Percentiles rank a stretch among this genome's conserved stretches.
These are phyloP conservation scores for Malus asiatica DNA, from an alignment of 306 rosid genomes.

Conservation along the genomic window DNA sequence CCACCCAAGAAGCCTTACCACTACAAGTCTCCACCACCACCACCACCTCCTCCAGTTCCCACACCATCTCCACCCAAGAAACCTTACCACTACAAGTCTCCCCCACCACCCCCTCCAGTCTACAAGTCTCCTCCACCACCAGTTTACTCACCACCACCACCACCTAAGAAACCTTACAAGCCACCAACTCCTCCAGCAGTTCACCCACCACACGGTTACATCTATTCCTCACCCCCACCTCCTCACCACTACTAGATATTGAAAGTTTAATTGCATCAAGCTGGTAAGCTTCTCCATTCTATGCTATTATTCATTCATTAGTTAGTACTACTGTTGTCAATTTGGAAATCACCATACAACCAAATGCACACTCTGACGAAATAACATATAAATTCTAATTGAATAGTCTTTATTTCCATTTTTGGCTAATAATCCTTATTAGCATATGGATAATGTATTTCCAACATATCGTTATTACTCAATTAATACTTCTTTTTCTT, in stretches of 20 bases:
- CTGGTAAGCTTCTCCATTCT: slow-evolving; percentile 28
- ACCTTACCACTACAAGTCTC: slow-evolving; percentile 14
- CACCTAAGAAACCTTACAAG: slow-evolving; percentile 3
- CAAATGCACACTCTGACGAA: not conserved
- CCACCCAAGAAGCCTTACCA: slow-evolving; percentile 9
- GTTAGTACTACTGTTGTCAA: not conserved
- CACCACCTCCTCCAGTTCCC: not conserved
- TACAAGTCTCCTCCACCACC: slow-evolving; percentile 6
- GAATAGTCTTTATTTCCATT: not conserved
- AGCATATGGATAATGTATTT: not conserved
- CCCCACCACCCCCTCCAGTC: slow-evolving; percentile 13
- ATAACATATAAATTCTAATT: not conserved
- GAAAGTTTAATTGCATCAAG: not conserved
- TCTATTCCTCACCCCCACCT: slow-evolving; percentile 75
- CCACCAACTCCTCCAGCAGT: slow-evolving; percentile 34
- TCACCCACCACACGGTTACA: slow-evolving; percentile 30
- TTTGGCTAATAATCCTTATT: not conserved
- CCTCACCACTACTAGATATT: slow-evolving; percentile 54
- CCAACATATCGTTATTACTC: not conserved
- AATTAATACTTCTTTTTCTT: not conserved
- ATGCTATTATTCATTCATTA: not conserved
- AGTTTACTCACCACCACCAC: slow-evolving; percentile 10
- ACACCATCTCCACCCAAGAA: slow-evolving; percentile 3
- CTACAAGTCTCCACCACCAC: slow-evolving; percentile 22
- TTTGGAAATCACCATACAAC: not conserved